Evolutionary conservation across 495 filamentous ascomycete species (phyloP).

Genomic region (Talaromyces thailandensis): DNA sequence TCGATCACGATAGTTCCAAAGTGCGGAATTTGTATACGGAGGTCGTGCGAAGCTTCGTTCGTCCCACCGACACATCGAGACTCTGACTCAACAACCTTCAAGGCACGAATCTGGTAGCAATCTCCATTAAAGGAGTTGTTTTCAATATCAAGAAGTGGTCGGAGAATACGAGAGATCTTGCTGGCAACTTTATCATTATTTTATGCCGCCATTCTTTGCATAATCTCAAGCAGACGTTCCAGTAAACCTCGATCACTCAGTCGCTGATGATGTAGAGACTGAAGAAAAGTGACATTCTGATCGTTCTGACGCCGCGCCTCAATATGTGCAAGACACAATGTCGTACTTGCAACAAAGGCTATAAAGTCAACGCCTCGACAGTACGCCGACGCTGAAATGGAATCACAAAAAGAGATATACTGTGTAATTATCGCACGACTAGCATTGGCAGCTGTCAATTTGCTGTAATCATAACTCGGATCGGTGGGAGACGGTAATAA

Average conservation of each 20-base stretch:
- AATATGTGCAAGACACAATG: constrained; percentile 10
- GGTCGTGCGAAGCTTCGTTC: constrained; percentile 8
- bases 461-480: constrained; percentile 17
- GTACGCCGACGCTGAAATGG: constrained; percentile 11
- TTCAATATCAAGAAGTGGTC: constrained; percentile 24
- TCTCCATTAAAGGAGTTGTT: constrained; percentile 14
- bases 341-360: constrained; percentile 30
- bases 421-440: constrained; percentile 30
- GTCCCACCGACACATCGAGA: not conserved
- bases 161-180: constrained; percentile 21
- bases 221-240: constrained; percentile 30
- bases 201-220: constrained; percentile 17
- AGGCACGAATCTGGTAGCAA: not conserved
- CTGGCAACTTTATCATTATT: constrained; percentile 23
- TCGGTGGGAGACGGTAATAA: constrained; percentile 2
- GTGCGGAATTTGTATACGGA: constrained; percentile 24
- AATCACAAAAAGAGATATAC: constrained; percentile 22
- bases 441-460: constrained; percentile 29
- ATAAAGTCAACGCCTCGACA: constrained; percentile 37
- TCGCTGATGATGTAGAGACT: constrained; percentile 27
- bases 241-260: constrained; percentile 34
- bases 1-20: constrained; percentile 19
- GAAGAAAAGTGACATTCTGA: constrained; percentile 5
- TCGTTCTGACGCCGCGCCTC: constrained; percentile 9
- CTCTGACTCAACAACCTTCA: not conserved